Conservation (phyloP, 225 moss, liverwort and hornwort species). For the Physcomitrium patens region DNA sequence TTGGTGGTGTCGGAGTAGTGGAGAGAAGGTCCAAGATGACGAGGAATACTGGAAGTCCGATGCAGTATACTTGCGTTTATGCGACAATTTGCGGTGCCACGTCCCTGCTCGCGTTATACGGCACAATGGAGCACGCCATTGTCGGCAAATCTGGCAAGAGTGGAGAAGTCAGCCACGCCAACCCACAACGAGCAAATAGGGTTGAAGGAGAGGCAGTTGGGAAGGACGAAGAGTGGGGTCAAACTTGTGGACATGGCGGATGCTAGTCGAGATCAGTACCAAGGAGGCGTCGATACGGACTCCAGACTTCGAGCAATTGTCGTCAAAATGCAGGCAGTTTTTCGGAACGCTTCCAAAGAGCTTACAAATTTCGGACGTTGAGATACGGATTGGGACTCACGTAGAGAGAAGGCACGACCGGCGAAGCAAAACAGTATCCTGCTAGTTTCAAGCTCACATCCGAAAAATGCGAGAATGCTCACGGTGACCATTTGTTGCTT, state of each 20-base stretch:
- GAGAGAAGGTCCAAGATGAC: slow-evolving; percentile 36
- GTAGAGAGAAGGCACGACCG: background rate
- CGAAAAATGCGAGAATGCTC: slow-evolving; percentile 44
- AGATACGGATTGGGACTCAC: slow-evolving; percentile 48
- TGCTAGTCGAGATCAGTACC: background rate
- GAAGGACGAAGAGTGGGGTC: background rate
- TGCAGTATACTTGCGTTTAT: slow-evolving; percentile 49
- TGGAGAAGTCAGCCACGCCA: too few species aligned
- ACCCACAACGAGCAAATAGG: background rate
- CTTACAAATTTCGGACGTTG: slow-evolving; percentile 39
- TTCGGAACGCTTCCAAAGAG: slow-evolving; percentile 39
- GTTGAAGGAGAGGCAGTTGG: background rate
- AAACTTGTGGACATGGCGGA: background rate
- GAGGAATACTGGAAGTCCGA: slow-evolving; percentile 46
- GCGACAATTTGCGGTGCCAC: slow-evolving; percentile 49
- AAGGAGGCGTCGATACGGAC: slow-evolving; percentile 23
- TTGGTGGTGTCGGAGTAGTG: too few species aligned
- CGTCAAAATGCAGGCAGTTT: slow-evolving; percentile 45
- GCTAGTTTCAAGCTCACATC: slow-evolving; percentile 60
- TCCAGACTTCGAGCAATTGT: slow-evolving; percentile 35
- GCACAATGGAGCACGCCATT: slow-evolving; percentile 50
- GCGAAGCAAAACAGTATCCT: slow-evolving; percentile 33
- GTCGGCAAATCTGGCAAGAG: slow-evolving; percentile 5
- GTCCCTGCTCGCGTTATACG: slow-evolving; percentile 50
- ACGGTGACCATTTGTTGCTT: slow-evolving; percentile 51